Evolutionary conservation across 352 stramenopile species (phyloP).

Genomic region (Globisporangium parvum): DNA sequence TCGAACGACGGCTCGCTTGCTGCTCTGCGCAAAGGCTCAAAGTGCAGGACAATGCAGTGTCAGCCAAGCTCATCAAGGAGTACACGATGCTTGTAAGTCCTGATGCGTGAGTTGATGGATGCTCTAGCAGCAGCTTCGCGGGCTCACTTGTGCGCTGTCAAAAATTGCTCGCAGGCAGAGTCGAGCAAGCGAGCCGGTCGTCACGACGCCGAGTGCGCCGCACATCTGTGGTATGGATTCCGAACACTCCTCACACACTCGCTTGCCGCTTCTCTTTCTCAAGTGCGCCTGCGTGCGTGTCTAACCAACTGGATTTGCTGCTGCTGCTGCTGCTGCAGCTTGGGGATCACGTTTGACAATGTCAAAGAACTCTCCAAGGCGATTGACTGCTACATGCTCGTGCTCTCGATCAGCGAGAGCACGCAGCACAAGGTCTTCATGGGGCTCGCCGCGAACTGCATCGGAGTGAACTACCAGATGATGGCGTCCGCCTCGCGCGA

Average conservation of each 20-base stretch:
- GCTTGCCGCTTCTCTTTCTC: too few relatives aligned
- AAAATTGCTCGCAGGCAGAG: slow-evolving; percentile 36
- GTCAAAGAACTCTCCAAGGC: slow-evolving; percentile 77
- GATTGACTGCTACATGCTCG: slow-evolving; percentile 82
- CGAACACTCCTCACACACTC: too few relatives aligned
- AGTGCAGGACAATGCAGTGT: slow-evolving; percentile 49
- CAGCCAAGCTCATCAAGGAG: slow-evolving; percentile 74
- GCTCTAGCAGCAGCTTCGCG: not conserved
- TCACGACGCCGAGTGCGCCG: slow-evolving; percentile 77
- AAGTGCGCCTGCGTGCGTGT: too few relatives aligned
- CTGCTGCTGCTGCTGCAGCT: slow-evolving; percentile 16
- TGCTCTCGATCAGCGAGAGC: slow-evolving; percentile 81
- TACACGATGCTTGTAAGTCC: slow-evolving; percentile 56
- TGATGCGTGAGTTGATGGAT: not conserved
- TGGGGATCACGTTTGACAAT: slow-evolving; percentile 87
- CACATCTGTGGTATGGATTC: slow-evolving; percentile 71
- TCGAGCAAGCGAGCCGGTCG: slow-evolving; percentile 81
- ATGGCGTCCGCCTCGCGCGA: slow-evolving; percentile 50
- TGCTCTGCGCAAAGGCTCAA: slow-evolving; percentile 65
- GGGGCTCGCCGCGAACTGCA: slow-evolving; percentile 79
- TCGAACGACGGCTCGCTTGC: slow-evolving; percentile 42
- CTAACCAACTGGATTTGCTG: too few relatives aligned
- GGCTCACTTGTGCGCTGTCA: too few relatives aligned
- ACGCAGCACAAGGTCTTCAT: slow-evolving; percentile 74
- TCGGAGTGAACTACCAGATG: slow-evolving; percentile 86